A percentile compares a stretch with the other conserved stretches of the same genome.
These are phyloP conservation scores for Paramecium sexaurelia DNA, from an alignment of 73 alveolate genomes.

Conservation along the genomic window DNA sequence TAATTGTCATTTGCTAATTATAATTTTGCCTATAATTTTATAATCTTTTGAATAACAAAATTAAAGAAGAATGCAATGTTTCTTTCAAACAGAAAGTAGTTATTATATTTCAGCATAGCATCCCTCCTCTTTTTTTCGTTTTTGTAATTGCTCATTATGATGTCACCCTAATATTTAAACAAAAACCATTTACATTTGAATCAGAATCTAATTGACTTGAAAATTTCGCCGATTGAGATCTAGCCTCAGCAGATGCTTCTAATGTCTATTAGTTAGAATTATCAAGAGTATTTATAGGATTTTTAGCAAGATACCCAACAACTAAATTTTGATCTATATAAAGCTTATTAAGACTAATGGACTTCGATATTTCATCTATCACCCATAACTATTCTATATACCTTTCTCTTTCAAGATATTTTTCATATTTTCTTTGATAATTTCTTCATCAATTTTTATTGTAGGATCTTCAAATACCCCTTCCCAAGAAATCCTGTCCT, in stretches of 20 bases:
- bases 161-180: background rate
- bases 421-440: conserved; percentile 40
- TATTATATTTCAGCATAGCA: conserved; percentile 56
- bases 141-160: conserved; percentile 62
- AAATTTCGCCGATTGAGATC: background rate
- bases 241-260: conserved; percentile 45
- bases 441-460: conserved; percentile 45
- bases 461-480: conserved; percentile 67
- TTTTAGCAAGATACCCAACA: conserved; percentile 64
- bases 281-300: conserved; percentile 55
- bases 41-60: conserved; percentile 59
- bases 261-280: conserved; percentile 16
- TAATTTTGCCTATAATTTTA: conserved; percentile 26
- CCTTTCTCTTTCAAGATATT: conserved; percentile 55
- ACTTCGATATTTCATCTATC: conserved; percentile 52
- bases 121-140: conserved; percentile 64
- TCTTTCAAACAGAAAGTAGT: conserved; percentile 61
- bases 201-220: conserved; percentile 42
- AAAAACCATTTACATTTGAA: background rate
- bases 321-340: conserved; percentile 65
- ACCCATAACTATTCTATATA: background rate
- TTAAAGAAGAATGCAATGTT: conserved; percentile 68
- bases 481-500: conserved; percentile 70
- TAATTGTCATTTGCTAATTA: conserved; percentile 25
- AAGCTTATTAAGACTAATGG: conserved; percentile 45